Evolutionary conservation across 139 green algal species (phyloP).

Genomic region (Marvania coccoides): DNA sequence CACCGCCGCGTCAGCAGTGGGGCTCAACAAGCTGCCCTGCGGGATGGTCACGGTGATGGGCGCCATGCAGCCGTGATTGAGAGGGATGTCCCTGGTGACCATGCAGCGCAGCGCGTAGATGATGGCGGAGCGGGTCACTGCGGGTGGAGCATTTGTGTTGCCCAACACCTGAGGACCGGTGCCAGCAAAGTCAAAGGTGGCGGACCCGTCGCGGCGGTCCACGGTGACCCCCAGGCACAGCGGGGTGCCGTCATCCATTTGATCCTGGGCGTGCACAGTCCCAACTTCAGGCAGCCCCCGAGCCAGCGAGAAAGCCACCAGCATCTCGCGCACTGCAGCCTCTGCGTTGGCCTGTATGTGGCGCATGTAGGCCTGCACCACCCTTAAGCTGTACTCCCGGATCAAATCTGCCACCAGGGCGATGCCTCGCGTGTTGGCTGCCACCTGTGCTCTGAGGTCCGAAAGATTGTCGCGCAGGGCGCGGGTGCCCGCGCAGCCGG

Average conservation of each 20-base stretch:
- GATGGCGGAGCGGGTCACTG: slow-evolving; percentile 85
- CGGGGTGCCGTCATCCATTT: slow-evolving; percentile 91
- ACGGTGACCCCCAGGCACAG: slow-evolving; percentile 83
- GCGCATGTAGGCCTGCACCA: slow-evolving; percentile 89
- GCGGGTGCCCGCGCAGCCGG: slow-evolving; percentile 66
- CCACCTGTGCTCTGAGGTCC: slow-evolving; percentile 91
- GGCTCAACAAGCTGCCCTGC: slow-evolving; percentile 37
- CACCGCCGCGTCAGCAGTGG: slow-evolving; percentile 59
- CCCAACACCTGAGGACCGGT: slow-evolving; percentile 81
- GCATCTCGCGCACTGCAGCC: slow-evolving; percentile 74
- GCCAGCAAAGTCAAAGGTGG: slow-evolving; percentile 84
- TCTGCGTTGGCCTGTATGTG: slow-evolving; percentile 85
- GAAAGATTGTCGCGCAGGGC: slow-evolving; percentile 88
- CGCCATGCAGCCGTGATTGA: slow-evolving; percentile 85
- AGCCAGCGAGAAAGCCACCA: slow-evolving; percentile 58
- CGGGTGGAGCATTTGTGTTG: slow-evolving; percentile 91
- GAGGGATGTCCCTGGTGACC: slow-evolving; percentile 81
- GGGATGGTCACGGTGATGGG: slow-evolving; percentile 71
- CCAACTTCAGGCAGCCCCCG: slow-evolving; percentile 67
- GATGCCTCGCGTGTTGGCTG: slow-evolving; percentile 91
- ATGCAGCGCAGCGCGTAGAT: slow-evolving; percentile 93
- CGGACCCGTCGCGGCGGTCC: slow-evolving; percentile 54
- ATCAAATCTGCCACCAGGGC: slow-evolving; percentile 81
- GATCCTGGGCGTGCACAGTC: slow-evolving; percentile 64
- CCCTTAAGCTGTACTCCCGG: slow-evolving; percentile 53